phyloP scores from a whole-genome alignment of 2,329 filamentous ascomycete genomes.

The Pyrenochaeta sp. region DNA sequence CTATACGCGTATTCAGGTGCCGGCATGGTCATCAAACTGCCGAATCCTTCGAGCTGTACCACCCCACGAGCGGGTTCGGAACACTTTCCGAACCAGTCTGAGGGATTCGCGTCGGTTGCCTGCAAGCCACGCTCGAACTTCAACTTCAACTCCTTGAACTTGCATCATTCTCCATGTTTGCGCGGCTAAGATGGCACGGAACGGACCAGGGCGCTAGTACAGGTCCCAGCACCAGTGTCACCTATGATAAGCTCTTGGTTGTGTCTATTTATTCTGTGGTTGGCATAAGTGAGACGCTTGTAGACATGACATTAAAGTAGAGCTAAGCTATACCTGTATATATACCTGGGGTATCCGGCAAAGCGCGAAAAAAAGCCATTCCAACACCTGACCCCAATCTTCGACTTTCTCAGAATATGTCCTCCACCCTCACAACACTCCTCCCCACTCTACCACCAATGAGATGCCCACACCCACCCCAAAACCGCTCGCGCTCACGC shows the following conservation, averaged over 20 bases:
- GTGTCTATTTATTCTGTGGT: too few relatives aligned
- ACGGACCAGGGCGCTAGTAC: background rate
- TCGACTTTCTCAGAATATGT: constrained; percentile 25
- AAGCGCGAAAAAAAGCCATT: too few relatives aligned
- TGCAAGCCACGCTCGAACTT: background rate
- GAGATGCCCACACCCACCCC: constrained; percentile 30
- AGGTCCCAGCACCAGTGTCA: too few relatives aligned
- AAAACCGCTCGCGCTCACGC: background rate
- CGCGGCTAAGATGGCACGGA: background rate
- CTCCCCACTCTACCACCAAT: constrained; percentile 13
- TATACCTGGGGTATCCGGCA: too few relatives aligned
- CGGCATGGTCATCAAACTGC: background rate
- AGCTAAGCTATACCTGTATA: too few relatives aligned
- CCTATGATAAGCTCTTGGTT: too few relatives aligned
- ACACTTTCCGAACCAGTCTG: background rate
- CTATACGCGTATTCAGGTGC: background rate
- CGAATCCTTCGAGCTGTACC: background rate
- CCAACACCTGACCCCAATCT: background rate
- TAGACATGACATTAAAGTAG: too few relatives aligned
- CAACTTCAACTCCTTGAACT: background rate
- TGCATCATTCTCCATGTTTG: background rate
- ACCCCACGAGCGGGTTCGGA: background rate
- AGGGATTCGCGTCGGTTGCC: background rate
- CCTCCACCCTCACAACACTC: constrained; percentile 17
- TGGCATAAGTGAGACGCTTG: too few relatives aligned